Evolutionary conservation across 2,329 filamentous ascomycete species (phyloP).

Genomic region (Alternaria ethzedia): DNA sequence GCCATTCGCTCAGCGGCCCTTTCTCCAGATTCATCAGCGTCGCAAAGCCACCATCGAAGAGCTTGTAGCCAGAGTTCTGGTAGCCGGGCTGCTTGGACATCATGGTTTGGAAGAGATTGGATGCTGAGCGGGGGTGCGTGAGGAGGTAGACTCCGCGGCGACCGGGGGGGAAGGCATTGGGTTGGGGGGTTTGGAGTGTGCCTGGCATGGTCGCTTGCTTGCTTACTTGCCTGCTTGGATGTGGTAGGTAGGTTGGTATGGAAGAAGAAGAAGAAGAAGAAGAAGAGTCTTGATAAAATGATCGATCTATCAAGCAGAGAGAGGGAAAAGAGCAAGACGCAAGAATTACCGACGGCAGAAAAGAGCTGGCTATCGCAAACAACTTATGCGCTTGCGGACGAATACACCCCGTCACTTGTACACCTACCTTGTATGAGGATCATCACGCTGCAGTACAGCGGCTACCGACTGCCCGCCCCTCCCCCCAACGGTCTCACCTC

Average conservation of each 20-base stretch:
- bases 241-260: background rate
- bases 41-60: constrained; percentile 16
- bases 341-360: background rate
- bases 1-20: constrained; percentile 16
- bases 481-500: background rate
- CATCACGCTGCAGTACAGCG: background rate
- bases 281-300: background rate
- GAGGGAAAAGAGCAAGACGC: background rate
- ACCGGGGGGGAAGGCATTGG: background rate
- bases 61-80: constrained; percentile 20
- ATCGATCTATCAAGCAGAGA: background rate
- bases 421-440: background rate
- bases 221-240: too few species aligned
- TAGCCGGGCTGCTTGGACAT: constrained; percentile 24
- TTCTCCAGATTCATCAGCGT: constrained; percentile 3
- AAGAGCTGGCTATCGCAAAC: background rate
- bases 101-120: constrained; percentile 27
- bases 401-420: background rate
- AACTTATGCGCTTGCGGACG: background rate
- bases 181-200: constrained; percentile 2
- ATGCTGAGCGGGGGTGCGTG: constrained; percentile 25
- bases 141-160: constrained; percentile 21
- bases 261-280: too few species aligned
- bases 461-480: background rate
- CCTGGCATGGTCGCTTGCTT: constrained; percentile 13